Evolutionary conservation across 2,329 filamentous ascomycete species (phyloP).

Genomic region (Xylogone sp.): DNA sequence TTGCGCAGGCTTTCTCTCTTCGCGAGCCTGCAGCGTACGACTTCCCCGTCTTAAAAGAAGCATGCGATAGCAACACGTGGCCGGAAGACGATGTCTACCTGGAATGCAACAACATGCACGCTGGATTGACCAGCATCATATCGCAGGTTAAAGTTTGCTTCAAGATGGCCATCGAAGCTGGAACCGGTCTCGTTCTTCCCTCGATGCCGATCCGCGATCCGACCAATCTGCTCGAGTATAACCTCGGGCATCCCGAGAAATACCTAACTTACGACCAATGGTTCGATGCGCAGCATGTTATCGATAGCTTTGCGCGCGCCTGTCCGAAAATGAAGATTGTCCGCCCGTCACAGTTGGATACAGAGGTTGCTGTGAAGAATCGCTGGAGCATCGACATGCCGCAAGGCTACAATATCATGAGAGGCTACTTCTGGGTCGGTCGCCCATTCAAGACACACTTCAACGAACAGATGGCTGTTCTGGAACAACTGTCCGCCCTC

Average conservation of each 20-base stretch:
- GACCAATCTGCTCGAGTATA: conserved; percentile 26
- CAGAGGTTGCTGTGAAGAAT: conserved; percentile 16
- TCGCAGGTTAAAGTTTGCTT: conserved; percentile 32
- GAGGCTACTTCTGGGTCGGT: conserved; percentile 29
- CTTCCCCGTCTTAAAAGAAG: conserved; percentile 19
- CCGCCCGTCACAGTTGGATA: conserved; percentile 21
- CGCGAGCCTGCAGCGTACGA: conserved; percentile 13
- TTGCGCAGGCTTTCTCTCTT: conserved; percentile 29
- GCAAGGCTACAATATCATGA: conserved; percentile 19
- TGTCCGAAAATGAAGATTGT: conserved; percentile 32
- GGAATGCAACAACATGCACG: conserved; percentile 28
- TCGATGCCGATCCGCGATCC: conserved; percentile 30
- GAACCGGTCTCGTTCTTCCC: conserved; percentile 27
- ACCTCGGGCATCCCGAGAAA: conserved; percentile 27
- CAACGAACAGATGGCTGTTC: conserved; percentile 10
- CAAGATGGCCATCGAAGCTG: conserved; percentile 32
- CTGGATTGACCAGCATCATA: conserved; percentile 30
- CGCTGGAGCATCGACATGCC: conserved; percentile 22
- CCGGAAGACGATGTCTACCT: conserved; percentile 26
- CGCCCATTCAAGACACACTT: conserved; percentile 27
- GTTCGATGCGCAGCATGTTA: conserved; percentile 30
- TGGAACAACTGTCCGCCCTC: conserved; percentile 7
- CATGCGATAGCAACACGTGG: conserved; percentile 24
- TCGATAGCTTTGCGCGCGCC: conserved; percentile 15
- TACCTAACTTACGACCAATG: conserved; percentile 30